Conservation (phyloP, 345 rosid genomes). For the Eutrema japonicum region DNA sequence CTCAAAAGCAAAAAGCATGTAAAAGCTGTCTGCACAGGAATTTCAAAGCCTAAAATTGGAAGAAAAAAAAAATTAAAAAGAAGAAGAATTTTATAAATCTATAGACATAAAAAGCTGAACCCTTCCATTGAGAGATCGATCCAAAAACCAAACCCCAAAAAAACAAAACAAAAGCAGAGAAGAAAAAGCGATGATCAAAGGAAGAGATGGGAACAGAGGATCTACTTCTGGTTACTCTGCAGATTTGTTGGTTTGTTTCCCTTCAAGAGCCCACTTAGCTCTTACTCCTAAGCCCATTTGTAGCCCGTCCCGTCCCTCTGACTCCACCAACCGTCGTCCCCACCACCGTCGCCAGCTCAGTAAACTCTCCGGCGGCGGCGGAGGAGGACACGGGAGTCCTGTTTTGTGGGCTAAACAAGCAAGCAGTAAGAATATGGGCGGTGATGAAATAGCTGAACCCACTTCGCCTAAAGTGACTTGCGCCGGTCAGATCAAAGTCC, state of each 20-base stretch:
- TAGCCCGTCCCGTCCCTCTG: conserved; percentile 63
- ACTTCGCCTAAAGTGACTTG: conserved; percentile 93
- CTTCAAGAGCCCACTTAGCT: conserved; percentile 73
- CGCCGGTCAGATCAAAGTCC: conserved; percentile 92
- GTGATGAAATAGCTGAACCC: conserved; percentile 64
- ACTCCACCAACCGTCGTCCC: conserved; percentile 54
- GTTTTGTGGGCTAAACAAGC: conserved; percentile 64
- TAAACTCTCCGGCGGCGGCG: conserved; percentile 43
- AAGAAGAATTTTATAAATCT: conserved; percentile 36
- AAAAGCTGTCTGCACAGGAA: conserved; percentile 42
- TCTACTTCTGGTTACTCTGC: conserved; percentile 63
- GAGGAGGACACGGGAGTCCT: conserved; percentile 52
- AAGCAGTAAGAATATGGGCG: conserved; percentile 53
- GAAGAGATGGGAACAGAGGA: conserved; percentile 59
- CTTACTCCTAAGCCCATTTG: conserved; percentile 74
- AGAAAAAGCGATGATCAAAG: conserved; percentile 59
- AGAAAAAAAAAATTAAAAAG: background rate
- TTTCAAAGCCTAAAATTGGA: conserved; percentile 26
- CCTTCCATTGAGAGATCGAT: conserved; percentile 29
- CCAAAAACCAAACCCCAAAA: conserved; percentile 37
- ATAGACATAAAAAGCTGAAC: conserved; percentile 46
- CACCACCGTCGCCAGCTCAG: conserved; percentile 48
- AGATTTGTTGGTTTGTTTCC: conserved; percentile 89
- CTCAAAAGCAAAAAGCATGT: conserved; percentile 40
- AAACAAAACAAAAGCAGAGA: conserved; percentile 25